A percentile compares a stretch with the other conserved stretches of the same genome.
These are phyloP conservation scores for Talinum fruticosum DNA, from an alignment of 148 eudicot genomes.

Conservation along the genomic window DNA sequence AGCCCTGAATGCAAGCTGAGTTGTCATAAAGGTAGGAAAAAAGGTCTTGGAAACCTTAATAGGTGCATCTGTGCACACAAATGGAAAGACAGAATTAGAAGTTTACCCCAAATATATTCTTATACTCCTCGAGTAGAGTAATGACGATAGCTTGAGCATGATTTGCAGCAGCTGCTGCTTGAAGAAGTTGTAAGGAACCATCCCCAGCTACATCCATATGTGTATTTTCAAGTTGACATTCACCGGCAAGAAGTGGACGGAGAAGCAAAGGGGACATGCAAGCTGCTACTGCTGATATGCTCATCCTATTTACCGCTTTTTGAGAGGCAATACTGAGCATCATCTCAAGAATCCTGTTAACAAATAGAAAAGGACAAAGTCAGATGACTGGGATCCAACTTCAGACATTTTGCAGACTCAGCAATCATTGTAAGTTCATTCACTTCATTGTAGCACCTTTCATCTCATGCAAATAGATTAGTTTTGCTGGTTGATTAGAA, in stretches of 20 bases:
- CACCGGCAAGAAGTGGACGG: constrained; percentile 94
- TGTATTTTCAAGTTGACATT: constrained; percentile 75
- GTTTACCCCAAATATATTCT: constrained; percentile 90
- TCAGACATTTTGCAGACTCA: background rate
- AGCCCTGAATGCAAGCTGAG: background rate
- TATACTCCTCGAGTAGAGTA: constrained; percentile 83
- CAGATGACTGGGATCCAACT: background rate
- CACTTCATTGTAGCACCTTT: background rate
- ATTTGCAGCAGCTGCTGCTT: constrained; percentile 99
- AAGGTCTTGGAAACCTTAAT: too few relatives aligned
- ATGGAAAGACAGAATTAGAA: background rate
- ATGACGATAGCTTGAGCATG: constrained; percentile 95
- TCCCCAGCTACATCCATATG: constrained; percentile 87
- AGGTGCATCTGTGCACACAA: background rate
- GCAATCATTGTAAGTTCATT: background rate
- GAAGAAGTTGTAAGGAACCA: constrained; percentile 88
- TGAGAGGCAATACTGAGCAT: constrained; percentile 74
- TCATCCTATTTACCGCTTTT: constrained; percentile 81
- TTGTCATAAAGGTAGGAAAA: background rate
- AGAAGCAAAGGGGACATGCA: constrained; percentile 99
- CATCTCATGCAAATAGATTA: background rate
- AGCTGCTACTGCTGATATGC: constrained; percentile 93
- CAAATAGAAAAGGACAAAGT: constrained; percentile 7
- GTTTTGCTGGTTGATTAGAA: background rate
- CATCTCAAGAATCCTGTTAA: constrained; percentile 80